Percentiles rank a stretch among this genome's conserved stretches.
Evolutionary conservation across 441 rosid species (phyloP).

Genomic region (Gossypium trilobum): DNA sequence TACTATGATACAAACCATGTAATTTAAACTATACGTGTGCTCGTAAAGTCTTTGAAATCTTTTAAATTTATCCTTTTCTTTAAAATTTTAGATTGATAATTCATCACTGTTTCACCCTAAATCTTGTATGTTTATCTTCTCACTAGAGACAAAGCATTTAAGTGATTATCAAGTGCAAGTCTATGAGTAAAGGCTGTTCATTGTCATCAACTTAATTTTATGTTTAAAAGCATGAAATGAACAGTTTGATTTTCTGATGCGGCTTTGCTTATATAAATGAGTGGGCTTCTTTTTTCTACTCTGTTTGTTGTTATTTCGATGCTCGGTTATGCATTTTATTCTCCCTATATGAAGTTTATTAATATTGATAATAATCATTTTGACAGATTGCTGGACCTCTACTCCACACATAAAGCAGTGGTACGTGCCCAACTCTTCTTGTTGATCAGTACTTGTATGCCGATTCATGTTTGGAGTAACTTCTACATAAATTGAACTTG

Average conservation of each 20-base stretch:
- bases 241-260: neutral
- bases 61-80: neutral
- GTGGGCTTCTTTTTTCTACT: neutral
- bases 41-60: neutral
- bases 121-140: no score
- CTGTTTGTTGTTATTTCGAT: neutral
- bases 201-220: neutral
- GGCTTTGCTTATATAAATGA: neutral
- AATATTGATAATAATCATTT: neutral
- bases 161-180: neutral
- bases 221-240: neutral
- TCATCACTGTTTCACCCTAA: neutral
- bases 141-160: neutral
- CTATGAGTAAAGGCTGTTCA: neutral
- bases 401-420: constrained; percentile 66
- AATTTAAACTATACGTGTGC: neutral
- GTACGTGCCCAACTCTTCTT: constrained; percentile 31
- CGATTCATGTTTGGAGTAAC: neutral
- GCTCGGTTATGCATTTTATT: constrained; percentile 10
- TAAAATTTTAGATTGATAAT: neutral
- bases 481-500: neutral
- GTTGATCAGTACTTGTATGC: constrained; percentile 1
- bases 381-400: constrained; percentile 72
- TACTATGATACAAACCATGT: neutral
- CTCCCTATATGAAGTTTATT: neutral